These are phyloP conservation scores for Lippia alba DNA, from an alignment of 305 asterid genomes.

Conservation along the genomic window DNA sequence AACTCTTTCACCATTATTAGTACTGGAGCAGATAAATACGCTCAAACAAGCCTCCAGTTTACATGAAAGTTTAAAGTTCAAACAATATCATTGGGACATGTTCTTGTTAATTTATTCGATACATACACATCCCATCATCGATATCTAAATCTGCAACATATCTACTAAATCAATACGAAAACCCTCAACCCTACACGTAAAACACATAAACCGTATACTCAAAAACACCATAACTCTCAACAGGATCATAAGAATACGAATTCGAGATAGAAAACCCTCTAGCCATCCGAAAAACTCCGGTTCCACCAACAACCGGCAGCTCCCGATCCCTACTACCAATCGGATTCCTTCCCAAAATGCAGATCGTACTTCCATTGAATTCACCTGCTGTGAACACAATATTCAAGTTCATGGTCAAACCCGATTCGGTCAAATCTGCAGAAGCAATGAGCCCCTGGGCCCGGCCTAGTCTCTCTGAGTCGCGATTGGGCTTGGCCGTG, in stretches of 20 bases:
- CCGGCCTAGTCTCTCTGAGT: neutral
- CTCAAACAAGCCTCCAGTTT: too few relatives aligned
- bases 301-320: neutral
- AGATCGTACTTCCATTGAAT: neutral
- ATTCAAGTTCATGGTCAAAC: neutral
- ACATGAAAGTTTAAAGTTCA: too few relatives aligned
- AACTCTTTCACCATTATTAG: too few relatives aligned
- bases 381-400: neutral
- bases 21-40: too few relatives aligned
- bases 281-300: neutral
- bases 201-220: neutral
- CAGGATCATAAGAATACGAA: neutral
- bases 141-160: too few relatives aligned
- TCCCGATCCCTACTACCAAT: neutral
- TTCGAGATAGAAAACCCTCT: neutral
- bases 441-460: neutral
- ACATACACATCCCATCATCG: too few relatives aligned
- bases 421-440: neutral
- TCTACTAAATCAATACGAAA: too few relatives aligned
- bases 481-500: neutral
- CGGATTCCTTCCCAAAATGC: neutral
- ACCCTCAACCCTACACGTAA: too few relatives aligned
- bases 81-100: too few relatives aligned
- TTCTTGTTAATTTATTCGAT: too few relatives aligned
- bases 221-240: neutral